Base-by-base conservation (phyloP, 139 green algal genomes). In the Micractinium sp. region DNA sequence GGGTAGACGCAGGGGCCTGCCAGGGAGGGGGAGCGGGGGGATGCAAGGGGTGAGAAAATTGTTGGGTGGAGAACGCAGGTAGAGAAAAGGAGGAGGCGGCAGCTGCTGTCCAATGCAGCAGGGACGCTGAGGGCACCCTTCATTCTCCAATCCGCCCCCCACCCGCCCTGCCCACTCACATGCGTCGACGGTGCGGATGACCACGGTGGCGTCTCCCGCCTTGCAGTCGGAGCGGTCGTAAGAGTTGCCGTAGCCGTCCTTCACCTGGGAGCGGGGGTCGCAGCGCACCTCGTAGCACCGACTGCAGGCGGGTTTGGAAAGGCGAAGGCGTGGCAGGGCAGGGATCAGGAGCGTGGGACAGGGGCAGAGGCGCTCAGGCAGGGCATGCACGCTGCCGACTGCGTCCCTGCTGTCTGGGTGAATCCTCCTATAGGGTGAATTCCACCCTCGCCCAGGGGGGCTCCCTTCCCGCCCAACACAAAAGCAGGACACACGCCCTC, bases 251-350 rank as follows among this genome's bases (percentile, higher is more conserved):
- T 80, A 80, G 74, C 74, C 74, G 82, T 93, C 90, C 23, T 56
- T 84, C 20, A 91, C 81, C 31, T 36, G 9, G 22, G 53, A 47
- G 78, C 69, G 79, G 0, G 56, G 66, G 29, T 81, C 38, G 82
- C 90, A 93, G 27, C 66, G 67, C 60, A 93, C 82, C 81, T 93
- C 87, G 47, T 86, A 93, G 82, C 90, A 93, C 41, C 87, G 87
- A 31, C 87, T 87, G 87, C 79, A 71, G 63, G 29, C 5, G 78
- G 38, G 15, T n/a, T n/a, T n/a, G n/a, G n/a, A n/a, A n/a, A n/a
- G n/a, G n/a, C n/a, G 63, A 27, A 23, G 63, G 63, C 2, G 63
- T 16, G 73, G 73, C 12, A 0, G n/a, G 73, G 13, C 14, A 20
- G 73, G n/a, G n/a, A 77, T 3, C 5, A 22, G 74, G 2, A 27